Conservation (phyloP, 306 rosid genomes). For the Argentina anserina region DNA sequence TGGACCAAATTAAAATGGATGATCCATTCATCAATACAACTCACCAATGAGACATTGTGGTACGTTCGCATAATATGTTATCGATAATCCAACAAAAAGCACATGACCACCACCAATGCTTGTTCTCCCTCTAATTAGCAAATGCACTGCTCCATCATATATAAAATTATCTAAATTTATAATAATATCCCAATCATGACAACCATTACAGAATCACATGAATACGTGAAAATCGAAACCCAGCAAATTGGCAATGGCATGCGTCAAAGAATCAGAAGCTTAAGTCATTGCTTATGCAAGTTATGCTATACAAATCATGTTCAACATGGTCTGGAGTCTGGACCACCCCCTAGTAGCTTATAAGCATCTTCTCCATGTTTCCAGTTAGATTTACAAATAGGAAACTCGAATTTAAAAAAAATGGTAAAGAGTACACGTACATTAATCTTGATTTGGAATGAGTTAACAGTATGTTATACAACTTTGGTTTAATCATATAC, state of each 20-base stretch:
- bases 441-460: constrained; percentile 16
- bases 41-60: constrained; percentile 4
- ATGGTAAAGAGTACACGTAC: constrained; percentile 10
- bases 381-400: constrained; percentile 19
- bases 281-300: constrained; percentile 14
- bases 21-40: constrained; percentile 9
- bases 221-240: constrained; percentile 22
- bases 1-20: background rate
- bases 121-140: constrained; percentile 8
- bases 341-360: constrained; percentile 13
- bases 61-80: background rate
- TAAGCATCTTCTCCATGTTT: constrained; percentile 1
- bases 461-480: background rate
- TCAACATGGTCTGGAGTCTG: constrained; percentile 27
- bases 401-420: constrained; percentile 4
- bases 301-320: background rate
- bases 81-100: constrained; percentile 21
- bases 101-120: constrained; percentile 39
- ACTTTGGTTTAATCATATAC: background rate
- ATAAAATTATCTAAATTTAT: background rate
- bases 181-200: constrained; percentile 38
- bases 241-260: constrained; percentile 21
- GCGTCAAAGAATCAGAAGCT: constrained; percentile 27
- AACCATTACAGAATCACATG: constrained; percentile 22
- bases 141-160: background rate